These are phyloP conservation scores for Diversispora eburnea DNA, from an alignment of 192 early-diverging fungal genomes.

Conservation along the genomic window DNA sequence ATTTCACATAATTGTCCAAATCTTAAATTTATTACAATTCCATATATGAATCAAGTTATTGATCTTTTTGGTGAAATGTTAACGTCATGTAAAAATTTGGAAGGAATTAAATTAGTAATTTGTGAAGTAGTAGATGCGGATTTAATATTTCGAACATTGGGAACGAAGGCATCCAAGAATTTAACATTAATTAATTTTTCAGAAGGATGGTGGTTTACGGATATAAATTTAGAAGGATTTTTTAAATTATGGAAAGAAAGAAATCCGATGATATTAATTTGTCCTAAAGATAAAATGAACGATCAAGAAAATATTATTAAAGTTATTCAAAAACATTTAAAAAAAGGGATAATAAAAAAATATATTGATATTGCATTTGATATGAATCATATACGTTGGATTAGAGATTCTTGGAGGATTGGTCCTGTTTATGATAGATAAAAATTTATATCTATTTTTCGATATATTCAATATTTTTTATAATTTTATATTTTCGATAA, in stretches of 20 bases:
- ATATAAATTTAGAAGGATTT: background rate
- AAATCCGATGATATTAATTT: background rate
- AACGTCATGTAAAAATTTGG: background rate
- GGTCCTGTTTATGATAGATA: background rate
- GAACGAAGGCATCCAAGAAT: background rate
- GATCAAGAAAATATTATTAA: background rate
- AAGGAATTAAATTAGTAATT: background rate
- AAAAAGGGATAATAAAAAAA: background rate
- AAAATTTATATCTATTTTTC: background rate
- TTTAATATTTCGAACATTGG: background rate
- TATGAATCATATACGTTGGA: slow-evolving; percentile 3
- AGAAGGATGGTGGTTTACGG: background rate
- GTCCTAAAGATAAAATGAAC: background rate
- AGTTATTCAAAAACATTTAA: background rate
- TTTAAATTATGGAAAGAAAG: background rate
- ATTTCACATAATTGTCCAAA: background rate
- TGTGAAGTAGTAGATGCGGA: background rate
- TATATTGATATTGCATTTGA: background rate
- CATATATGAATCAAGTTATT: background rate
- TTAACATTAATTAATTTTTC: background rate
- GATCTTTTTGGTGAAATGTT: background rate
- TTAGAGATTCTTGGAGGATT: background rate
- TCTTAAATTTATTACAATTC: slow-evolving; percentile 2
- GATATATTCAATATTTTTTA: too few relatives aligned
- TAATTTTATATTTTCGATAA: too few relatives aligned